Conservation (phyloP, 2,329 filamentous ascomycete species). For the Fusarium verrucosum region DNA sequence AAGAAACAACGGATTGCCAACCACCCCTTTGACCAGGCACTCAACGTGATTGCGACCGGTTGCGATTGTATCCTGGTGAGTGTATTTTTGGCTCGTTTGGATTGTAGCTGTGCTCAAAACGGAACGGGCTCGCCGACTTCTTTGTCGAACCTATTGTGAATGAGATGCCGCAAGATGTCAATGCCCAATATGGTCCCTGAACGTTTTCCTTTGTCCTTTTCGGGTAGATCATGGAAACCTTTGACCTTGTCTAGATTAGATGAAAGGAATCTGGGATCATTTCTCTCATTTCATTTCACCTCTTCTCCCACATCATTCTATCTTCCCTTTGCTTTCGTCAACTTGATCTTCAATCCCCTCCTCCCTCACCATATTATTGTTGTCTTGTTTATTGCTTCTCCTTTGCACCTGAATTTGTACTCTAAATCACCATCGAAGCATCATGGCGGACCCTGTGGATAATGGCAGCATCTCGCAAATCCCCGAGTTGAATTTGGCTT, state of each 20-base stretch:
- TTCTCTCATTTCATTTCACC: constrained; percentile 1
- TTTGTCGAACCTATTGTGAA: constrained; percentile 38
- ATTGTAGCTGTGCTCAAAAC: not conserved
- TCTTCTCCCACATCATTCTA: not conserved
- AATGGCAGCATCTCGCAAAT: not conserved
- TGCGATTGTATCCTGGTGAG: not conserved
- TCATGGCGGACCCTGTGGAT: constrained; percentile 19
- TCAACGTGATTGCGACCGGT: not conserved
- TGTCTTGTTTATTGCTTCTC: not conserved
- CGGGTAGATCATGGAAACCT: constrained; percentile 1
- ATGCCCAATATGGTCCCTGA: constrained; percentile 4
- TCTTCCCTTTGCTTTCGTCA: not conserved
- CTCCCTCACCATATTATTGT: not conserved
- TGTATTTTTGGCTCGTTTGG: constrained; percentile 4
- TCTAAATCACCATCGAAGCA: not conserved
- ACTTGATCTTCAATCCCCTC: not conserved
- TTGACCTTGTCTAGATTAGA: not conserved
- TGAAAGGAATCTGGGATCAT: not conserved
- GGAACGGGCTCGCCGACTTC: constrained; percentile 21
- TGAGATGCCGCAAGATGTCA: constrained; percentile 1
- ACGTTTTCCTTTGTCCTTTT: constrained; percentile 11
- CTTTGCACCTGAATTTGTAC: not conserved
- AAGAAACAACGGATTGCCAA: constrained; percentile 22
- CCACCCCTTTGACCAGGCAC: not conserved
- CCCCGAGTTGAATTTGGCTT: not conserved